These are phyloP conservation scores for Malus hybrid DNA, from an alignment of 331 rosid genomes.

Conservation along the genomic window DNA sequence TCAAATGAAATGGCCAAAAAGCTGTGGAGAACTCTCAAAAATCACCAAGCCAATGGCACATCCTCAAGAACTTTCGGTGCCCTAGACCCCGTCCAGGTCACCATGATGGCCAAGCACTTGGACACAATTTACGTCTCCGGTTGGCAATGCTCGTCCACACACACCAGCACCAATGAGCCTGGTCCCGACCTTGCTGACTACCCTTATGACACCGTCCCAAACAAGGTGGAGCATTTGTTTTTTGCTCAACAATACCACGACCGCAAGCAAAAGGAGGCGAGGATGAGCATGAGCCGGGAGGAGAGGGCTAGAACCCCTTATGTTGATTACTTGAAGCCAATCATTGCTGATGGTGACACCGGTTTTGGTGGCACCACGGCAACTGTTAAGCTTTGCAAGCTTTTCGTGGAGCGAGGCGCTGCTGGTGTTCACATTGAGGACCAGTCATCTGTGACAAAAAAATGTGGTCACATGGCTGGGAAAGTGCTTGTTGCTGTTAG, in stretches of 20 bases:
- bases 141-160: constrained; percentile 98
- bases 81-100: constrained; percentile 91
- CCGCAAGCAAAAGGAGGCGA: constrained; percentile 77
- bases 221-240: constrained; percentile 91
- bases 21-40: constrained; percentile 81
- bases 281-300: constrained; percentile 77
- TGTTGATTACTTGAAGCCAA: constrained; percentile 83
- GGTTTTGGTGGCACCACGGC: constrained; percentile 92
- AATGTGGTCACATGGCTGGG: constrained; percentile 98
- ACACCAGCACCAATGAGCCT: constrained; percentile 84
- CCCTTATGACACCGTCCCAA: constrained; percentile 97
- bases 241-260: constrained; percentile 95
- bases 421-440: constrained; percentile 98
- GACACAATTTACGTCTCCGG: constrained; percentile 94
- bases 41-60: constrained; percentile 83
- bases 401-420: constrained; percentile 91
- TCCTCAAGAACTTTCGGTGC: constrained; percentile 96
- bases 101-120: constrained; percentile 90
- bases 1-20: constrained; percentile 77
- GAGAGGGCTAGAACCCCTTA: constrained; percentile 70
- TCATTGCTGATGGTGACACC: constrained; percentile 88
- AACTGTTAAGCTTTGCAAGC: constrained; percentile 92
- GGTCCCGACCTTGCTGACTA: constrained; percentile 99
- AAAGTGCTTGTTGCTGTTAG: constrained; percentile 77
- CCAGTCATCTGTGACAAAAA: constrained; percentile 80